phyloP scores from a whole-genome alignment of 2,329 filamentous ascomycete genomes.

The Fusarium tricinctum region DNA sequence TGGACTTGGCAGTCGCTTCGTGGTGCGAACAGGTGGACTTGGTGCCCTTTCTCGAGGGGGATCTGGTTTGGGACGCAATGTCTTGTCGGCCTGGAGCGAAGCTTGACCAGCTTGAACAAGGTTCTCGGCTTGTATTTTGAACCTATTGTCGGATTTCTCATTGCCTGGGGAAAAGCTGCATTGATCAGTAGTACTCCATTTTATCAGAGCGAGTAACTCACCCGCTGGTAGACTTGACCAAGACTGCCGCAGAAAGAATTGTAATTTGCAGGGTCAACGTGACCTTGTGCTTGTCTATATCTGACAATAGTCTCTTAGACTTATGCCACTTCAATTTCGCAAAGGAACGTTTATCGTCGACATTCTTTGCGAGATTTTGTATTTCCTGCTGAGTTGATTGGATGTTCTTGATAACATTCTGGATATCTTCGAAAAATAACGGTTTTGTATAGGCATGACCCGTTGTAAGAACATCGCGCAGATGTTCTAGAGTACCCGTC shows the following conservation, averaged over 20 bases:
- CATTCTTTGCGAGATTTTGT: not conserved
- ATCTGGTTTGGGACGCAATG: not conserved
- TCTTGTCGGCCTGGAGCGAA: slow-evolving; percentile 17
- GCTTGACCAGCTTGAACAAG: slow-evolving; percentile 36
- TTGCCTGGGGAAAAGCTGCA: not conserved
- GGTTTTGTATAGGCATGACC: slow-evolving; percentile 10
- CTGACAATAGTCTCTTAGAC: slow-evolving; percentile 17
- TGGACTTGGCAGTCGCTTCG: slow-evolving; percentile 26
- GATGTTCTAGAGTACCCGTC: slow-evolving; percentile 12
- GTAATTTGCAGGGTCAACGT: slow-evolving; percentile 25
- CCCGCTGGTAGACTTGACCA: slow-evolving; percentile 19
- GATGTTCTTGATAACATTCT: slow-evolving; percentile 18
- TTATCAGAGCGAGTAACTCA: not conserved
- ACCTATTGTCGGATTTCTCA: slow-evolving; percentile 16
- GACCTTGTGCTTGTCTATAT: slow-evolving; percentile 36
- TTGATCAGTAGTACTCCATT: not conserved
- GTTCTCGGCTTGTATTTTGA: slow-evolving; percentile 32
- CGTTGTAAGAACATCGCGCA: slow-evolving; percentile 14
- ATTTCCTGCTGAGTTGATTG: slow-evolving; percentile 19
- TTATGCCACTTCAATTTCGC: slow-evolving; percentile 16
- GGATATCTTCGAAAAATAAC: slow-evolving; percentile 2
- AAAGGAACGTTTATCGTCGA: not conserved
- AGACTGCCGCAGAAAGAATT: slow-evolving; percentile 26
- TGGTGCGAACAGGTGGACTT: slow-evolving; percentile 26
- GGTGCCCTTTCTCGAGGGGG: slow-evolving; percentile 23